Conservation (phyloP, 106 monocot species). For the Allium sativum region DNA sequence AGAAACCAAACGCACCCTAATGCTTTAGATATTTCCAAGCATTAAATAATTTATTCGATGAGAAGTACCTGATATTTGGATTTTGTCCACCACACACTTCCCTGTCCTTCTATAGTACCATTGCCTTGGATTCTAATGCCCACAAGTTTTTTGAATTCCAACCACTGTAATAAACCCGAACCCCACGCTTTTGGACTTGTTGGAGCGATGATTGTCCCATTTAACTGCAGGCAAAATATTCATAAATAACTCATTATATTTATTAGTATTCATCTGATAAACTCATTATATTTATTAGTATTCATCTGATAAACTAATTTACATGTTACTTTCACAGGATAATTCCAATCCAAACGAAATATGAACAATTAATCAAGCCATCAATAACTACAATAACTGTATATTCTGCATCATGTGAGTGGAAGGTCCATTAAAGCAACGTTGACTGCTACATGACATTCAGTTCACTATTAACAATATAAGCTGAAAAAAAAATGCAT, state of each 20-base stretch:
- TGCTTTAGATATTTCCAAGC: no score
- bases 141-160: slow-evolving; percentile 35
- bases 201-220: slow-evolving; percentile 37
- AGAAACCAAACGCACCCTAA: no score
- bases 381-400: not conserved
- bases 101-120: slow-evolving; percentile 30
- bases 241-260: not conserved
- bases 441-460: not conserved
- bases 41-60: no score
- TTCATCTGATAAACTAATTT: not conserved
- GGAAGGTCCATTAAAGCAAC: not conserved
- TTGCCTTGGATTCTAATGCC: slow-evolving; percentile 35
- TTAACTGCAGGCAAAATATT: slow-evolving; percentile 21
- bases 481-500: no score
- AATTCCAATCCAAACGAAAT: not conserved
- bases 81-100: slow-evolving; percentile 29
- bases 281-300: no score
- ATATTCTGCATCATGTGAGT: not conserved
- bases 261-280: no score
- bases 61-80: not conserved
- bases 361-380: not conserved
- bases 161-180: slow-evolving; percentile 34
- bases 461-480: no score
- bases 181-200: slow-evolving; percentile 29
- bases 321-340: slow-evolving; percentile 2